Evolutionary conservation across 2,329 filamentous ascomycete species (phyloP), one percentile per base, ranked within the genome.

Genomic region (Nectriaceae sp.): DNA sequence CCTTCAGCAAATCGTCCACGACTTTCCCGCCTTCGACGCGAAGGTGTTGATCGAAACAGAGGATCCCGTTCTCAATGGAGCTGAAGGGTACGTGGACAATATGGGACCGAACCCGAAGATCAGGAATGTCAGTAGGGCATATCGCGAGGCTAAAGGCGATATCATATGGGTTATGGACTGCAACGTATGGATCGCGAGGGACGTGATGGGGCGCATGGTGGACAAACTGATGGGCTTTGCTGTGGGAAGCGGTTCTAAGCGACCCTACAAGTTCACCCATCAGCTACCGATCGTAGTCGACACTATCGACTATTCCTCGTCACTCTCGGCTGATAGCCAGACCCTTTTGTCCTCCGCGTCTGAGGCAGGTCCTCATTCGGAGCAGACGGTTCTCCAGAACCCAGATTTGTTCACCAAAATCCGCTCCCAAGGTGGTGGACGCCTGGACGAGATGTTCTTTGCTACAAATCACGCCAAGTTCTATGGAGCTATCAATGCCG

Each of bases 41-140:
- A 79, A 78, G 44, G 76, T 97, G 3, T 78, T 92, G 11, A 77
- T 97, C 40, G 93, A 97, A 72, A 82, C 88, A 42, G 88, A 96
- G 50, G 91, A 96, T 65, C 83, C 88, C 1, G 68, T 83, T 22
- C 73, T 96, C 8, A 79, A 83, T 44, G 79, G 77, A 22, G 61
- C 74, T 24, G 69, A 71, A 11, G 78, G 77, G 44, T 70, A 77
- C 40, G 62, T 71, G 42, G 70, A 79, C 53, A 78, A 82, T 47
- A 78, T 97, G 47, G 95, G 95, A 0, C 94, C 94, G 1, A 99
- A 99, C 64, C 94, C 94, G n/a, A 99, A 99, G 75, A 95, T 99
- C 60, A 80, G 94, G 42, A 99, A 99, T 67, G 90, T 97, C 77
- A 97, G 92, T 66, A 83, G 90, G 37, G 92, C 90, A 3, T 99